Base-by-base conservation (phyloP, 805 yeast species). In the Starmerella potacharoeniae region DNA sequence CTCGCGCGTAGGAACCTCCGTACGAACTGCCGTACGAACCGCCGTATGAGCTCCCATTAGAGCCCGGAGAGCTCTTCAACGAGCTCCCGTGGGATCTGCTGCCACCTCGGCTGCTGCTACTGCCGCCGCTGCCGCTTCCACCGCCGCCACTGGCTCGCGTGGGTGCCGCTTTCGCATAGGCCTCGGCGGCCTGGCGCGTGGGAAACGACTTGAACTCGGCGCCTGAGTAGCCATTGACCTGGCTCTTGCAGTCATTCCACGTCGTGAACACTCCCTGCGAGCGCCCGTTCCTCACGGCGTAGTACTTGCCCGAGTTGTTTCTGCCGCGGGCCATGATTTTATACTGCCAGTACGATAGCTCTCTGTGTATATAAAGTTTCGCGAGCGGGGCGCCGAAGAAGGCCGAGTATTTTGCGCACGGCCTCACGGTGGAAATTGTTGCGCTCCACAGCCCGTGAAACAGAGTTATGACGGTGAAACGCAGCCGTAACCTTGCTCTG, bases 131-230 rank as follows among this genome's bases (percentile, higher is more conserved):
- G 28, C 6, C 5, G 28, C 11, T 22, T 4, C 22, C 42, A 39
- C 42, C 16, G 10, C 36, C 22, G 14, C n/a, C 11, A 9, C 39
- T 14, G 13, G n/a, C 39, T 6, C 39, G 22, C 22, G 22, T 22
- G 22, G 22, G 22, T 22, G 22, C n/a, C 14, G 39, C 39, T 37
- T 4, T 13, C 5, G 48, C 11, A 10, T 75, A 82, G 0, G 65
- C 68, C 29, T 64, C 55, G 0, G 95, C 95, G 33, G 75, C 85
- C 0, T 60, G 60, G 0, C 31, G 53, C 1, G 77, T 67, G 10
- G 64, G 59, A 64, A 86, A 86, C 60, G 77, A 76, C 66, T 82
- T 84, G 68, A 65, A 82, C 13, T 65, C 62, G 6, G 88, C 84
- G 3, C 80, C 79, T 4, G 75, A 55, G 60, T 66, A 82, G 0